These are phyloP conservation scores for Euryodendron excelsum DNA, from an alignment of 148 eudicot genomes.

Conservation along the genomic window DNA sequence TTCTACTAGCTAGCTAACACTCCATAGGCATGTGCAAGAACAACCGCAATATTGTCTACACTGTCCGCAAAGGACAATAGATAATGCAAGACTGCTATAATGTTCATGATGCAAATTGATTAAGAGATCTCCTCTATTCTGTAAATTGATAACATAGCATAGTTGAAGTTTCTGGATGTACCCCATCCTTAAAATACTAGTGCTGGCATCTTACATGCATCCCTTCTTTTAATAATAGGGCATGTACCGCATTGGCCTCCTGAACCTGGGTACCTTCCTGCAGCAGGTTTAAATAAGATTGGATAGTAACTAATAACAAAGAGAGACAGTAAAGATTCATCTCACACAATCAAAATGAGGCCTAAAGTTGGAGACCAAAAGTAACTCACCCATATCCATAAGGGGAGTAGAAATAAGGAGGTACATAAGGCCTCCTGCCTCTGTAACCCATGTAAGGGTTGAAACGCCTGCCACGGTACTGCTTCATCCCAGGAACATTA, in stretches of 20 bases:
- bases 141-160: too few relatives aligned
- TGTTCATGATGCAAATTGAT: too few relatives aligned
- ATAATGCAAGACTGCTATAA: too few relatives aligned
- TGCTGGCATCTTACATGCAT: conserved; percentile 4
- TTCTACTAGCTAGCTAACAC: too few relatives aligned
- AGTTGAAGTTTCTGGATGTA: conserved; percentile 1
- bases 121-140: too few relatives aligned
- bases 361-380: too few relatives aligned
- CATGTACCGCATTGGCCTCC: conserved; percentile 88
- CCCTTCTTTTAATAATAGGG: conserved; percentile 59
- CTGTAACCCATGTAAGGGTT: conserved; percentile 59
- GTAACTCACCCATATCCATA: conserved; percentile 80
- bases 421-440: conserved; percentile 64
- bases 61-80: too few relatives aligned
- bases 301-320: neutral
- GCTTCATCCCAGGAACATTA: conserved; percentile 93
- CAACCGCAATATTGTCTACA: too few relatives aligned
- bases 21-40: too few relatives aligned
- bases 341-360: too few relatives aligned
- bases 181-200: neutral
- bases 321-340: neutral
- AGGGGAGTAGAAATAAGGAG: conserved; percentile 68
- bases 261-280: conserved; percentile 89
- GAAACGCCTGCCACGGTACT: conserved; percentile 58
- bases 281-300: neutral